A percentile compares a stretch with the other conserved stretches of the same genome.
Conservation (phyloP, 129 eudicot genomes). For the Centella asiatica region DNA sequence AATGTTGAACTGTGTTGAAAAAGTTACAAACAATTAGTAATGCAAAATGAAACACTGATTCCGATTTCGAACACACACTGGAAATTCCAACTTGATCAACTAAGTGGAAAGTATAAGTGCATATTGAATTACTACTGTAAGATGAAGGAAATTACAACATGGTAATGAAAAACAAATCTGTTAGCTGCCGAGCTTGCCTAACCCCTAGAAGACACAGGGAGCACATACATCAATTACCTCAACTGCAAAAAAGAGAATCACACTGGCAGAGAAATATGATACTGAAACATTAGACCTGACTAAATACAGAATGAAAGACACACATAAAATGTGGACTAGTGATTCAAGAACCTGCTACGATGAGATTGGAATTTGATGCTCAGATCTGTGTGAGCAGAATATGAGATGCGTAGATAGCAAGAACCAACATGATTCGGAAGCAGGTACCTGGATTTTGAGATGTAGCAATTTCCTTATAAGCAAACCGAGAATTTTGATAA, state of each 20-base stretch:
- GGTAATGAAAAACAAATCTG: slow-evolving; percentile 44
- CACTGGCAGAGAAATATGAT: slow-evolving; percentile 12
- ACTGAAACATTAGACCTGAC: slow-evolving; percentile 1
- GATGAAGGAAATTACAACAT: slow-evolving; percentile 48
- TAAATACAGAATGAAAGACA: slow-evolving; percentile 10
- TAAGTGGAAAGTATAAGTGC: slow-evolving; percentile 8
- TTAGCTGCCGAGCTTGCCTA: slow-evolving; percentile 63
- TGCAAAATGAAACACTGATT: neutral
- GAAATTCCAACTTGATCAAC: slow-evolving; percentile 2
- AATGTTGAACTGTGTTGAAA: no score
- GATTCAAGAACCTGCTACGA: slow-evolving; percentile 48
- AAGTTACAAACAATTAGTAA: neutral
- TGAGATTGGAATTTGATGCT: slow-evolving; percentile 72
- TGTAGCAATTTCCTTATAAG: slow-evolving; percentile 1
- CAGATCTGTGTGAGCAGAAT: slow-evolving; percentile 72
- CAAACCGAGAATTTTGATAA: neutral
- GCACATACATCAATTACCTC: slow-evolving; percentile 22
- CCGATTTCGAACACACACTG: neutral
- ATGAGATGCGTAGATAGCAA: slow-evolving; percentile 48
- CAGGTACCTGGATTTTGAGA: slow-evolving; percentile 38
- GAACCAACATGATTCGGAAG: slow-evolving; percentile 57
- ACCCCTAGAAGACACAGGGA: slow-evolving; percentile 39
- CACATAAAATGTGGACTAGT: neutral
- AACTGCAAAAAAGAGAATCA: slow-evolving; percentile 13
- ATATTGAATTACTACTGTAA: slow-evolving; percentile 18